Conservation (phyloP, 495 filamentous ascomycete species). For the Ascodesmis nigricans region DNA sequence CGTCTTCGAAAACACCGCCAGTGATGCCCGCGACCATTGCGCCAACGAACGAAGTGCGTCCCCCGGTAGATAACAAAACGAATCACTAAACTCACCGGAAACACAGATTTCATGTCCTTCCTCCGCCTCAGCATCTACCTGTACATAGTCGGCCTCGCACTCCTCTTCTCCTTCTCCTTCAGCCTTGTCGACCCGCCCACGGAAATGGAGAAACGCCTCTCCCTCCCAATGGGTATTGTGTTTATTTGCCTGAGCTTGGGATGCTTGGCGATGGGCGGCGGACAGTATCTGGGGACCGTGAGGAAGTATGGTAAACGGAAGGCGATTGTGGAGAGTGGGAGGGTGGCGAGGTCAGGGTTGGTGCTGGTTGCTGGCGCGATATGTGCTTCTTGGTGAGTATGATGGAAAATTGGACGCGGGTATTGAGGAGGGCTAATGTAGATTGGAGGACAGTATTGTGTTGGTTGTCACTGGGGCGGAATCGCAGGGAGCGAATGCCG, state of each 20-base stretch:
- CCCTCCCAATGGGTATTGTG: constrained; percentile 61
- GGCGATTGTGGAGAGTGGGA: too few relatives aligned
- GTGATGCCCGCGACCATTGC: constrained; percentile 68
- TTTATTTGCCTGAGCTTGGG: constrained; percentile 67
- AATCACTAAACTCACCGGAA: too few relatives aligned
- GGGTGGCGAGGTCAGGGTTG: too few relatives aligned
- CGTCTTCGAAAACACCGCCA: constrained; percentile 68
- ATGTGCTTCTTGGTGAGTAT: too few relatives aligned
- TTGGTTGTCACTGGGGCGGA: too few relatives aligned
- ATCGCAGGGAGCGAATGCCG: too few relatives aligned
- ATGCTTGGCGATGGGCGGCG: constrained; percentile 53
- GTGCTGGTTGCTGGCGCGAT: too few relatives aligned
- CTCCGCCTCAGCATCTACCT: constrained; percentile 80
- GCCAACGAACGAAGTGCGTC: constrained; percentile 52
- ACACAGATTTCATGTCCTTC: constrained; percentile 76
- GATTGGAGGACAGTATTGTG: too few relatives aligned
- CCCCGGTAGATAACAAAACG: too few relatives aligned
- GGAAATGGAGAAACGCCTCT: constrained; percentile 45
- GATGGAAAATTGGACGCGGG: too few relatives aligned
- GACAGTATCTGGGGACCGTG: constrained; percentile 80
- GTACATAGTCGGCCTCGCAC: constrained; percentile 68
- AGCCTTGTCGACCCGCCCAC: constrained; percentile 58
- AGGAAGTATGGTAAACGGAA: too few relatives aligned
- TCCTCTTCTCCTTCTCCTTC: constrained; percentile 80
- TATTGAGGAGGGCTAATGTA: too few relatives aligned